phyloP scores from a whole-genome alignment of 2,329 filamentous ascomycete species.

The Calonectria naviculata region DNA sequence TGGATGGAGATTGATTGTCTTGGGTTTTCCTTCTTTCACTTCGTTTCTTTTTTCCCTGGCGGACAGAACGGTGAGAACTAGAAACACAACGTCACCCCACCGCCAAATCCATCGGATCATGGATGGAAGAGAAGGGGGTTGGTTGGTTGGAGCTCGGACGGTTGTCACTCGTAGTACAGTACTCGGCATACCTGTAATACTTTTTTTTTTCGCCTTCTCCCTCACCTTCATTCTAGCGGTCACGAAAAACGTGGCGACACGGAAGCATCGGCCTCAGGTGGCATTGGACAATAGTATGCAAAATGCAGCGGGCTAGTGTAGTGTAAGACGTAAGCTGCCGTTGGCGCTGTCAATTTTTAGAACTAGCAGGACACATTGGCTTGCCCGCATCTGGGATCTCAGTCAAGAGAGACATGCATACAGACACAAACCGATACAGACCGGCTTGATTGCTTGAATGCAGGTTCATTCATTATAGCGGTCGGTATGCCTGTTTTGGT shows the following conservation, averaged over 20 bases:
- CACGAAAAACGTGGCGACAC: neutral
- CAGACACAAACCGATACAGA: neutral
- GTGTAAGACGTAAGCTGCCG: slow-evolving; percentile 12
- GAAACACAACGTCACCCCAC: neutral
- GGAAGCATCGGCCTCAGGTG: slow-evolving; percentile 8
- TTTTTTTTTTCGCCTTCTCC: neutral
- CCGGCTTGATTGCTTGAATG: neutral
- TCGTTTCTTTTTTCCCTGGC: neutral
- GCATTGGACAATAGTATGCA: neutral
- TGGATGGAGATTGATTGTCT: neutral
- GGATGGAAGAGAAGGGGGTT: neutral
- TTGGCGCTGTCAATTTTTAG: neutral
- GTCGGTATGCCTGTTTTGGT: neutral
- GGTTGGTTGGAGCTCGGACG: neutral
- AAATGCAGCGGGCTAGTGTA: neutral
- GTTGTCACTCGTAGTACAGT: neutral
- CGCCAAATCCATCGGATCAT: slow-evolving; percentile 2
- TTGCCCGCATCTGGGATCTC: neutral
- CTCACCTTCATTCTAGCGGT: neutral
- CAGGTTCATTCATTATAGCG: neutral
- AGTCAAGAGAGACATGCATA: neutral
- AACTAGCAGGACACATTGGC: neutral
- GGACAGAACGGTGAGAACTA: neutral
- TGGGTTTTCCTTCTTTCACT: neutral
- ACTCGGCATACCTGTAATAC: neutral